Evolutionary conservation across 2,329 filamentous ascomycete species (phyloP).

Genomic region (Samsoniella hepiali): DNA sequence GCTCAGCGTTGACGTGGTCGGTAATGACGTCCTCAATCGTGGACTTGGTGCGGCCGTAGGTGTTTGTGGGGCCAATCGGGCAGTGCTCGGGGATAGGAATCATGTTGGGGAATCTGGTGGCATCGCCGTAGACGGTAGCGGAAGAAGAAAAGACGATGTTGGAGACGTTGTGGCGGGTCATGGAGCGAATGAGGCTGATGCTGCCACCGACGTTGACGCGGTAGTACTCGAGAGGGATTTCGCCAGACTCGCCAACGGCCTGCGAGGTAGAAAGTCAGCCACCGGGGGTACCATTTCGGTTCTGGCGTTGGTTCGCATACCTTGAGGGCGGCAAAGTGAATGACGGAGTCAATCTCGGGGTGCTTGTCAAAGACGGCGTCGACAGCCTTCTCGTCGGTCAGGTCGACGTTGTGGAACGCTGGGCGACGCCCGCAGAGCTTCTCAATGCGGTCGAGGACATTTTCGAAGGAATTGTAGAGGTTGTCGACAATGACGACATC

Average conservation of each 20-base stretch:
- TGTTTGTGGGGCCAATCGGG: constrained; percentile 94
- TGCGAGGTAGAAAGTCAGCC: constrained; percentile 33
- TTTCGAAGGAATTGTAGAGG: constrained; percentile 93
- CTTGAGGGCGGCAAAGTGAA: constrained; percentile 98
- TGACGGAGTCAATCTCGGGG: constrained; percentile 94
- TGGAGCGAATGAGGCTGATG: constrained; percentile 78
- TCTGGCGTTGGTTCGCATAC: constrained; percentile 42
- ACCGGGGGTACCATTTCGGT: constrained; percentile 16
- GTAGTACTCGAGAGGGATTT: constrained; percentile 97
- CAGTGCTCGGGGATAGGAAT: constrained; percentile 97
- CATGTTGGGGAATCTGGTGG: constrained; percentile 94
- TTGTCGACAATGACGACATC: constrained; percentile 95
- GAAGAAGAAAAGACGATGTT: constrained; percentile 99
- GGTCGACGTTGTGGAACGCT: constrained; percentile 78
- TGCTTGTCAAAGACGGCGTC: constrained; percentile 86
- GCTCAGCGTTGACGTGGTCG: constrained; percentile 84
- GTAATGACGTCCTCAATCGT: constrained; percentile 89
- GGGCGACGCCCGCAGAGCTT: constrained; percentile 86
- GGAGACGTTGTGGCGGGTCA: constrained; percentile 84
- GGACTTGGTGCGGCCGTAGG: constrained; percentile 95
- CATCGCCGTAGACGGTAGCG: constrained; percentile 97
- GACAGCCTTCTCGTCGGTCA: constrained; percentile 79
- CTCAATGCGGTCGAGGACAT: constrained; percentile 92
- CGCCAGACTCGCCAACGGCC: constrained; percentile 93
- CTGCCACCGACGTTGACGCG: constrained; percentile 93